These are phyloP conservation scores for Kwoniella mangroviensis DNA, from an alignment of 768 basidiomycete species.

Conservation along the genomic window DNA sequence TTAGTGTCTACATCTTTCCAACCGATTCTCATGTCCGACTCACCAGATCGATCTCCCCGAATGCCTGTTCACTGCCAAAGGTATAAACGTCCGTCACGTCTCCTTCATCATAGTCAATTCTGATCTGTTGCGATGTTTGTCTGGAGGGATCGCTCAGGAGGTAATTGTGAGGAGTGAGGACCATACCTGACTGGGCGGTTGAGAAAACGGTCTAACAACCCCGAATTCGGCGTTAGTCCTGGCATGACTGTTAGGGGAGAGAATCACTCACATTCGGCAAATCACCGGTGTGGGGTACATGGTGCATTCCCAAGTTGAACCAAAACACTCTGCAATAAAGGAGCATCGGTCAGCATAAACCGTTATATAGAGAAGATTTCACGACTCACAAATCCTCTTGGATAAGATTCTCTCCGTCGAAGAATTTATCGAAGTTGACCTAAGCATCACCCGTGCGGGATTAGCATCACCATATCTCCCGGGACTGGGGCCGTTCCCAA, in stretches of 20 bases:
- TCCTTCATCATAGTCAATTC: constrained; percentile 47
- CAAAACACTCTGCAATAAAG: constrained; percentile 26
- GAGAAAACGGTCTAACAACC: constrained; percentile 38
- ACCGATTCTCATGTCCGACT: constrained; percentile 7
- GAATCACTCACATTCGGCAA: constrained; percentile 43
- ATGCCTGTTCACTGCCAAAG: constrained; percentile 26
- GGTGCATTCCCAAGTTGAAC: constrained; percentile 54
- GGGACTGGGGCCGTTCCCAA: background rate
- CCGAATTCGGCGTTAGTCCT: background rate
- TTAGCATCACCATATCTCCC: background rate
- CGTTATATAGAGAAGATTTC: no score
- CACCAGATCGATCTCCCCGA: constrained; percentile 31
- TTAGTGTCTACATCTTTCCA: background rate
- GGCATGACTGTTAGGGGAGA: no score
- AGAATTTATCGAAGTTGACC: constrained; percentile 54
- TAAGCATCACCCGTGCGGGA: constrained; percentile 29
- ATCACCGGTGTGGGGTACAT: constrained; percentile 50
- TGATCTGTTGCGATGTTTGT: constrained; percentile 46
- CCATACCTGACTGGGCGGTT: constrained; percentile 37
- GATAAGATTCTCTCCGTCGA: constrained; percentile 52
- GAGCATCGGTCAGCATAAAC: no score
- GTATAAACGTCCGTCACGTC: constrained; percentile 32
- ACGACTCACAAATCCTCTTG: constrained; percentile 53
- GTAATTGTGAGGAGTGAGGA: constrained; percentile 56
- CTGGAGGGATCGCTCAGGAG: constrained; percentile 46